Conservation (phyloP, 176 grass and related monocot genomes). For the sorghum (Sorghum bicolor) region DNA sequence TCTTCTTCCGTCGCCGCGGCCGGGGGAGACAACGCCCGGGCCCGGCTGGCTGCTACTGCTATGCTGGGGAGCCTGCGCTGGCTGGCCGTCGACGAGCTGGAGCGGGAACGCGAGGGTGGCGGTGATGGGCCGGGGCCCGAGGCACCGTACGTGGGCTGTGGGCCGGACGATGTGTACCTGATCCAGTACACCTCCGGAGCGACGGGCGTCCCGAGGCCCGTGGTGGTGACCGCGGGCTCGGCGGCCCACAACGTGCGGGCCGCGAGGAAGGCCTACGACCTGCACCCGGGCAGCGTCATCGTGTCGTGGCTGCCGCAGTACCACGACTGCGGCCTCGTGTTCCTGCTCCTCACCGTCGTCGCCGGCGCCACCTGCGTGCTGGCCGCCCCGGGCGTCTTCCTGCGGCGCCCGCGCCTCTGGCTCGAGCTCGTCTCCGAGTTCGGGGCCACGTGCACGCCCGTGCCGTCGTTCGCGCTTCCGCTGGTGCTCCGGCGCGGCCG, state of each 20-base stretch:
- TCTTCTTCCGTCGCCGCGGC: not conserved
- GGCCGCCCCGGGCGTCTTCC: constrained; percentile 30
- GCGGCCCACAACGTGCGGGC: constrained; percentile 46
- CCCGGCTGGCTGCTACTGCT: not conserved
- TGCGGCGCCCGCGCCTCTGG: constrained; percentile 46
- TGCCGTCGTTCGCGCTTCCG: constrained; percentile 55
- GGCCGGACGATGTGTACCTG: constrained; percentile 30
- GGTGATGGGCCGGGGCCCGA: not conserved
- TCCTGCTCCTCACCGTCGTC: constrained; percentile 61
- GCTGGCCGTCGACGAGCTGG: constrained; percentile 41
- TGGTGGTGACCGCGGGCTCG: constrained; percentile 47
- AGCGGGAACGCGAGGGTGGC: not conserved
- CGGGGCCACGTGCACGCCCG: constrained; percentile 52
- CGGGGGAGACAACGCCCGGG: not conserved
- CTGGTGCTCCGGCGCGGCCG: constrained; percentile 34
- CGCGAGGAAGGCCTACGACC: constrained; percentile 55
- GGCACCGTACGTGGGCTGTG: constrained; percentile 9
- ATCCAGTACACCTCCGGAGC: constrained; percentile 72
- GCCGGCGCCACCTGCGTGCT: constrained; percentile 52
- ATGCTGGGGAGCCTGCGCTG: constrained; percentile 20
- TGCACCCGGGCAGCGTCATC: constrained; percentile 37
- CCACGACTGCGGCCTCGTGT: constrained; percentile 74
- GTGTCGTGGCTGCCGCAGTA: constrained; percentile 66
- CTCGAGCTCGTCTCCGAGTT: constrained; percentile 61
- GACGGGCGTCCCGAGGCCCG: constrained; percentile 50